Evolutionary conservation across 768 basidiomycete species (phyloP).

Genomic region (Royoungia palumana): DNA sequence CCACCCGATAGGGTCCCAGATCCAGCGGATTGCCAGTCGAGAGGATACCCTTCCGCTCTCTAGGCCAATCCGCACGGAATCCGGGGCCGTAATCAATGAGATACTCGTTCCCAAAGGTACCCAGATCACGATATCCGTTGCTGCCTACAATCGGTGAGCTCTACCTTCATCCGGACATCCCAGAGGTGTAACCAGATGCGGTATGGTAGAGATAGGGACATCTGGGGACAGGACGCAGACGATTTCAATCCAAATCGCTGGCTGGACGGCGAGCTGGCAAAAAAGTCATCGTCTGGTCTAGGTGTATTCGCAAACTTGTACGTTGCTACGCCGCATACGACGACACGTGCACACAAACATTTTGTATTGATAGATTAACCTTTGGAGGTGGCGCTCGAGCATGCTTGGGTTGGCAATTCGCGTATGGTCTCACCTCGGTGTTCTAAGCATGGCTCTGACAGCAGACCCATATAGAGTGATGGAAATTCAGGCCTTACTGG

Average conservation of each 20-base stretch:
- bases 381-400: conserved; percentile 15
- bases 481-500: conserved; percentile 55
- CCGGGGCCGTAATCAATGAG: conserved; percentile 41
- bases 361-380: conserved; percentile 11
- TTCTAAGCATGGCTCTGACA: not conserved
- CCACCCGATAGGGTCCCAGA: conserved; percentile 47
- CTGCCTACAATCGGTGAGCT: conserved; percentile 54
- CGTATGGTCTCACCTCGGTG: conserved; percentile 11
- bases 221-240: conserved; percentile 28
- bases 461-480: conserved; percentile 26
- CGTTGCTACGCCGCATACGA: not conserved
- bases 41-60: conserved; percentile 63
- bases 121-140: conserved; percentile 47
- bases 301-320: conserved; percentile 17
- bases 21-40: conserved; percentile 43
- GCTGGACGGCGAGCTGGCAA: not conserved
- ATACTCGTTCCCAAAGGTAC: conserved; percentile 50
- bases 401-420: conserved; percentile 29
- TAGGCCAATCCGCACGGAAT: conserved; percentile 43
- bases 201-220: conserved; percentile 9
- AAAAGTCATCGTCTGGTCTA: conserved; percentile 7
- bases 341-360: not conserved
- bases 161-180: not conserved
- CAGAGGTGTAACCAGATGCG: not conserved
- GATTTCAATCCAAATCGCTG: conserved; percentile 18